phyloP scores from a whole-genome alignment of 2,329 filamentous ascomycete species.

The Phialophora verrucosa region DNA sequence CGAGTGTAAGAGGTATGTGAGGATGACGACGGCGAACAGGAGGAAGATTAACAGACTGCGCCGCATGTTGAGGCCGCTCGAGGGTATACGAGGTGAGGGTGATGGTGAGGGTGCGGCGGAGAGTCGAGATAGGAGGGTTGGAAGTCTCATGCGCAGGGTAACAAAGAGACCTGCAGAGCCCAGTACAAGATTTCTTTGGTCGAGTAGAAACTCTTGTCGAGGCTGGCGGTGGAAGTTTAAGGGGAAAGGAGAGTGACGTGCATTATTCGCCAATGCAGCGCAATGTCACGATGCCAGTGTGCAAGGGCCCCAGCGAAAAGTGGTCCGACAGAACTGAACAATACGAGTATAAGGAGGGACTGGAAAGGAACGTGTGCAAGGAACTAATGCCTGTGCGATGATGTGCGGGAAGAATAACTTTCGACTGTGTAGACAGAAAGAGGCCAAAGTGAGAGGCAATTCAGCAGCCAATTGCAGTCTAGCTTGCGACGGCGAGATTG shows the following conservation, averaged over 20 bases:
- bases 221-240: constrained; percentile 15
- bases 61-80: constrained; percentile 57
- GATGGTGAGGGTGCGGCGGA: neutral
- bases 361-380: constrained; percentile 3
- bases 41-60: constrained; percentile 67
- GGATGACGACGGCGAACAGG: constrained; percentile 66
- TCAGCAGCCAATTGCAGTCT: constrained; percentile 10
- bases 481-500: constrained; percentile 12
- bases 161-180: neutral
- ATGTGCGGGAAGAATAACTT: constrained; percentile 17
- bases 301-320: neutral
- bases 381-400: constrained; percentile 12
- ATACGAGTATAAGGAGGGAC: constrained; percentile 9
- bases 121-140: constrained; percentile 8
- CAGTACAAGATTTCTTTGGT: neutral
- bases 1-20: constrained; percentile 68
- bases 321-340: neutral
- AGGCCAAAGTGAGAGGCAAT: constrained; percentile 2
- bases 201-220: neutral
- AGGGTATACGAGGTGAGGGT: neutral
- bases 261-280: constrained; percentile 5
- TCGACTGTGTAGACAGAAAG: constrained; percentile 15
- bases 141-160: constrained; percentile 2
- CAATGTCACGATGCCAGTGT: neutral
- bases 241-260: constrained; percentile 6